Percentiles rank a stretch among this genome's conserved stretches.
Conservation (phyloP, 2,329 filamentous ascomycete genomes). For the Macrophomina tecta region DNA sequence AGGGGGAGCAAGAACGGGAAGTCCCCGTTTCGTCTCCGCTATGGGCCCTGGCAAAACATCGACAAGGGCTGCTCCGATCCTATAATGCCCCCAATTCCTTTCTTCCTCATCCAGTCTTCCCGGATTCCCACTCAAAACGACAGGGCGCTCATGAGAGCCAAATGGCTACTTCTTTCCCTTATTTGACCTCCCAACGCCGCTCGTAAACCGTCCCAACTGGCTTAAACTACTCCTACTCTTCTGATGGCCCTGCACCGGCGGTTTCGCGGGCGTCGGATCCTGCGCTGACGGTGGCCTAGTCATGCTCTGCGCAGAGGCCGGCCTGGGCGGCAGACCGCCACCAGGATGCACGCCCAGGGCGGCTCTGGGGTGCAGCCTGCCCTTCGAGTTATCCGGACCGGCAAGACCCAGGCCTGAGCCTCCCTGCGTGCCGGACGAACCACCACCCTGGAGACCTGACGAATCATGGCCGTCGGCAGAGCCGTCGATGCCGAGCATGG, state of each 20-base stretch:
- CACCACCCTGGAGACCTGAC: conserved; percentile 20
- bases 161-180: conserved; percentile 39
- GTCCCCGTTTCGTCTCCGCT: not conserved
- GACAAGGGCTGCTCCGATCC: not conserved
- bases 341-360: conserved; percentile 7
- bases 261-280: conserved; percentile 31
- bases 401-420: conserved; percentile 31
- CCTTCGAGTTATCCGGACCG: conserved; percentile 32
- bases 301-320: conserved; percentile 20
- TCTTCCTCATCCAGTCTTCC: not conserved
- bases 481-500: conserved; percentile 44
- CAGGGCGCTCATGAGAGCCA: not conserved
- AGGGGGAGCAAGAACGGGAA: not conserved
- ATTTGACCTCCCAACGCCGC: conserved; percentile 2
- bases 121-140: no score
- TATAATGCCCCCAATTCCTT: no score
- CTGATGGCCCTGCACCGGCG: conserved; percentile 37
- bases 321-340: conserved; percentile 28
- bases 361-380: conserved; percentile 31
- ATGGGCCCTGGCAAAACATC: not conserved
- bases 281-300: conserved; percentile 35
- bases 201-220: conserved; percentile 49
- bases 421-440: no score
- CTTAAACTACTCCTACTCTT: conserved; percentile 50
- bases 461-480: conserved; percentile 31